Base-by-base conservation (phyloP, 441 rosid genomes). In the Mallotus repandus region DNA sequence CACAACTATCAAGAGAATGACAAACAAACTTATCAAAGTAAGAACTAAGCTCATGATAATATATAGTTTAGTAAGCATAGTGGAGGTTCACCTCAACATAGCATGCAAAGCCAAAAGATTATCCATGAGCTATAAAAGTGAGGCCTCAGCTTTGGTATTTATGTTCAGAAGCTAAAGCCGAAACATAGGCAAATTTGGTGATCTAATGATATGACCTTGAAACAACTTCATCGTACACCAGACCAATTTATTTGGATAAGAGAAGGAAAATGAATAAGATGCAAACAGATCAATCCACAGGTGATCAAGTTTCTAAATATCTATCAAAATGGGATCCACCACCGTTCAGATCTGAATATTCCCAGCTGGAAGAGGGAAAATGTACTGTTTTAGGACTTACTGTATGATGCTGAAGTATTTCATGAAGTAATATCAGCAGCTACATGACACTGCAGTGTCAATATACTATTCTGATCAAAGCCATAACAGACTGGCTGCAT, bases 161-260 rank as follows among this genome's bases (percentile, higher is more conserved):
- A 52, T 57, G 8, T 49, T 10, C 13, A 49, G 53, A 25, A 13
- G 15, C 64, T 41, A 60, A 54, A 46, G 45, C 43, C 25, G 46
- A 48, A 65, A 65, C 16, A 38, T 19, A 21, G 52, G 13, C 55
- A 22, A 6, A 6, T 52, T 60, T 62, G 38, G 62, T 71, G 15
- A 52, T 62, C 22, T 10, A 10, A 52, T 14, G 52, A 53, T 69
- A 46, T 5, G 56, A 32, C 25, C 50, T 55, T 43, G 22, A 46
- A 70, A 29, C 73, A 70, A 70, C 56, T 69, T 59, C 56, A 70
- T 15, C 9, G 41, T 50, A 41, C 50, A 35, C 18, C 62, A 68
- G 65, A 21, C n/a, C 32, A 8, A 15, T 59, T 56, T 38, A 60
- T 50, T 59, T 32, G 50, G 32, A 62, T 50, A 60, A 32, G 4